Percentiles rank a stretch among this genome's conserved stretches.
These are phyloP conservation scores for Phytophthora pseudosyringae DNA, from an alignment of 352 stramenopile species.

Conservation along the genomic window DNA sequence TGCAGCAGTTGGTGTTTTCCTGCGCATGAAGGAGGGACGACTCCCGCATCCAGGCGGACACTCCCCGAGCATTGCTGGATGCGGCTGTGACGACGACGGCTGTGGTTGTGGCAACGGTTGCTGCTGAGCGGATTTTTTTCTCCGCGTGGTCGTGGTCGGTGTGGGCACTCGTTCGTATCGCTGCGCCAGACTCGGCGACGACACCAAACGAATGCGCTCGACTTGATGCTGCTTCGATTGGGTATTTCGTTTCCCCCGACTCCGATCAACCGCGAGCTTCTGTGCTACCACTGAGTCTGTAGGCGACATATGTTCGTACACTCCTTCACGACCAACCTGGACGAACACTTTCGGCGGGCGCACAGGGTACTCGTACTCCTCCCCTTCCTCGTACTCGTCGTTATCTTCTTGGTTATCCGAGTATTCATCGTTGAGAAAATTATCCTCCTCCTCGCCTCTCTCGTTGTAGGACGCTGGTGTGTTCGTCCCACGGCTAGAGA, in stretches of 20 bases:
- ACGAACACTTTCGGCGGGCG: constrained; percentile 55
- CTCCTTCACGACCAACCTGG: constrained; percentile 44
- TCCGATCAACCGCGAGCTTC: constrained; percentile 45
- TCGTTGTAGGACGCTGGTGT: constrained; percentile 27
- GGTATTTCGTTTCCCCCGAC: constrained; percentile 28
- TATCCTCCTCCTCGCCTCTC: constrained; percentile 14
- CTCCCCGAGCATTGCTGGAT: constrained; percentile 8
- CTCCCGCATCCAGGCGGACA: constrained; percentile 41
- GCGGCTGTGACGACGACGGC: constrained; percentile 6
- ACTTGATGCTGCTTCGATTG: constrained; percentile 31
- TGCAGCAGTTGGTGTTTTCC: constrained; percentile 14
- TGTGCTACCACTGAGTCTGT: constrained; percentile 43
- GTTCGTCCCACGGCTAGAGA: constrained; percentile 38
- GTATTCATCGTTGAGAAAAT: constrained; percentile 32
- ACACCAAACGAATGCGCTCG: constrained; percentile 57
- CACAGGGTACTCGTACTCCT: constrained; percentile 39
- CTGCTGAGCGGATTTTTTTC: constrained; percentile 29
- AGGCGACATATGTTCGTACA: constrained; percentile 41
- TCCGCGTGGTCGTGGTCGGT: constrained; percentile 18
- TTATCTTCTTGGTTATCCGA: constrained; percentile 35
- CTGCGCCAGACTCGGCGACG: constrained; percentile 51
- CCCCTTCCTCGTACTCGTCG: constrained; percentile 31
- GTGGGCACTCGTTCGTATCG: constrained; percentile 53
- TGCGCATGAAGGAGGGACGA: constrained; percentile 30
- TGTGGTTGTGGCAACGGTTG: constrained; percentile 1